Conservation (phyloP, 495 filamentous ascomycete species). For the Penicillium chermesinum region DNA sequence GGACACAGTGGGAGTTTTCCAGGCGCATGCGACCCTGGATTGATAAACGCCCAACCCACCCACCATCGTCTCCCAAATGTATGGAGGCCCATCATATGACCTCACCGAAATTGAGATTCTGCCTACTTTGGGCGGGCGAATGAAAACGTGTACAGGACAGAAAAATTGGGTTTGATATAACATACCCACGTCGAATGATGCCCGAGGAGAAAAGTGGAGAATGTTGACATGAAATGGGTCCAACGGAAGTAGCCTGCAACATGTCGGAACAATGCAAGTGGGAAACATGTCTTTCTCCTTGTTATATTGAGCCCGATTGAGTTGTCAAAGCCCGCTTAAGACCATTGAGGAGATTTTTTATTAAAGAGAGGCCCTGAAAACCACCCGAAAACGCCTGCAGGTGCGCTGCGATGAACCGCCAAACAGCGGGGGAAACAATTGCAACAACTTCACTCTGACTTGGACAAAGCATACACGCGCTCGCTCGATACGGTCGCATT, state of each 20-base stretch:
- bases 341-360: slow-evolving; percentile 8
- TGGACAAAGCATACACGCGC: neutral
- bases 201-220: neutral
- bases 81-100: neutral
- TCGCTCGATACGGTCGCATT: slow-evolving; percentile 1
- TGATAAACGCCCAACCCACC: slow-evolving; percentile 13
- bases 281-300: neutral
- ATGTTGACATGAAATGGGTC: neutral
- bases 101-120: neutral
- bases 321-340: slow-evolving; percentile 13
- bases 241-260: neutral
- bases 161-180: neutral
- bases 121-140: neutral
- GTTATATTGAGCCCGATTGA: neutral
- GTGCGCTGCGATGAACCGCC: slow-evolving; percentile 7
- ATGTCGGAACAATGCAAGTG: neutral
- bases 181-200: neutral
- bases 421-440: neutral
- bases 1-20: slow-evolving; percentile 7
- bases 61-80: slow-evolving; percentile 2
- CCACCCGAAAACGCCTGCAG: slow-evolving; percentile 9
- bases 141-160: neutral
- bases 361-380: slow-evolving; percentile 9
- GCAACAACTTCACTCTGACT: neutral
- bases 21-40: slow-evolving; percentile 17